Conservation (phyloP, 2,329 filamentous ascomycete species). For the Diaporthe amygdali region DNA sequence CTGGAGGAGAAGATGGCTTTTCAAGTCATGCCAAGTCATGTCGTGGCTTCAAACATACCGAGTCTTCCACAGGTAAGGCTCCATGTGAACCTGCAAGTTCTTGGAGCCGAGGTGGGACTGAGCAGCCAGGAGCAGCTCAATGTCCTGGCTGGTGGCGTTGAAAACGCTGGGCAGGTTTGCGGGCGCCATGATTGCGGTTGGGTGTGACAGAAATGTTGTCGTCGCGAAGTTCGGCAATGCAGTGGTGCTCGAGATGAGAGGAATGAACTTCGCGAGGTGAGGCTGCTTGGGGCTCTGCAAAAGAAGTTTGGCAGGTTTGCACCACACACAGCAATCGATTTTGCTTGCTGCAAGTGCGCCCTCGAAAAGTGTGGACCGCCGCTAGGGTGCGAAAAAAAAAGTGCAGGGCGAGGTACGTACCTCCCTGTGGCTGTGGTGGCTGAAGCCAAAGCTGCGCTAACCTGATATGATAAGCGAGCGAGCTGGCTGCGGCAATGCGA, state of each 20-base stretch:
- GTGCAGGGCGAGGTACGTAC: background rate
- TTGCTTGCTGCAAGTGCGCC: constrained; percentile 5
- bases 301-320: constrained; percentile 13
- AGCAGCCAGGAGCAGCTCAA: constrained; percentile 98
- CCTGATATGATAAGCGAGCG: background rate
- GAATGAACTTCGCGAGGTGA: constrained; percentile 29
- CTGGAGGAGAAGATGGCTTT: background rate
- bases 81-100: constrained; percentile 99
- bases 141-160: constrained; percentile 97
- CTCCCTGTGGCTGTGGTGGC: constrained; percentile 2
- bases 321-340: constrained; percentile 4
- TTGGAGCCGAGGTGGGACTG: constrained; percentile 97
- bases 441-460: background rate
- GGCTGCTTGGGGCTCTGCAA: constrained; percentile 1
- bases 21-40: background rate
- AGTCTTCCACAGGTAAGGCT: constrained; percentile 97
- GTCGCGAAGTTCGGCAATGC: constrained; percentile 24
- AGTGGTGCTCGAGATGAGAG: constrained; percentile 7
- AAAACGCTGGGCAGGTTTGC: constrained; percentile 92
- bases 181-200: constrained; percentile 74
- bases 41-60: constrained; percentile 14
- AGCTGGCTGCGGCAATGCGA: background rate
- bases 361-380: constrained; percentile 25
- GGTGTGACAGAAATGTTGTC: constrained; percentile 34
- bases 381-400: constrained; percentile 10